Conservation (phyloP, 164 flowering plant genomes). For the Tinospora cordifolia region DNA sequence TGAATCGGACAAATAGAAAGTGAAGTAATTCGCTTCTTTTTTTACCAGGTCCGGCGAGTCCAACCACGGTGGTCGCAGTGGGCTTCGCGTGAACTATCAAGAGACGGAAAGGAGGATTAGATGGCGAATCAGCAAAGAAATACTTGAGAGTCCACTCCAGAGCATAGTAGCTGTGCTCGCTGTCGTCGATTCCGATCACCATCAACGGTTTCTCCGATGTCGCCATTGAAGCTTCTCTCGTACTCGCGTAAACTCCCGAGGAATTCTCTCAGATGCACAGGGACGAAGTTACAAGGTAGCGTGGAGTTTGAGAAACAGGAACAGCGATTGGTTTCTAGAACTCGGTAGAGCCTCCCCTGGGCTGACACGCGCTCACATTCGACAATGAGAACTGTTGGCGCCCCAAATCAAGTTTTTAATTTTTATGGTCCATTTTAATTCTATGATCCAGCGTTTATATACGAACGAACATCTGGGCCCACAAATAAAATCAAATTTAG, state of each 20-base stretch:
- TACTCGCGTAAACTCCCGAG: background rate
- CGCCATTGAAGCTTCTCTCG: constrained; percentile 16
- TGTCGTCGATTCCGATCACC: constrained; percentile 72
- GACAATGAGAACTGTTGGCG: too few relatives aligned
- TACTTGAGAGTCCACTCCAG: constrained; percentile 70
- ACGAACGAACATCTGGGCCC: too few relatives aligned
- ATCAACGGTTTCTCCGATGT: constrained; percentile 49
- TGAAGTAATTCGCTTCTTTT: background rate
- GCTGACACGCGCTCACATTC: too few relatives aligned
- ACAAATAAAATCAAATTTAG: too few relatives aligned
- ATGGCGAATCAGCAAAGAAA: constrained; percentile 34
- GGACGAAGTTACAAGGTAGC: too few relatives aligned
- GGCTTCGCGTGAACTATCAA: constrained; percentile 67
- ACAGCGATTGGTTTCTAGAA: too few relatives aligned
- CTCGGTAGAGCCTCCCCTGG: too few relatives aligned
- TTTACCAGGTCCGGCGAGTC: constrained; percentile 69
- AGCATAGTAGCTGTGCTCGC: constrained; percentile 62
- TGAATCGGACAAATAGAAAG: background rate
- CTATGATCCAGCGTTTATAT: too few relatives aligned
- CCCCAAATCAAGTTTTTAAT: too few relatives aligned
- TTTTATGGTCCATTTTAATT: too few relatives aligned
- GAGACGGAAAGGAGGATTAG: constrained; percentile 50
- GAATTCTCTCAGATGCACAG: too few relatives aligned
- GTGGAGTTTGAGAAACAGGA: too few relatives aligned
- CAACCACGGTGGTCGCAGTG: constrained; percentile 37